Conservation (phyloP, 2,329 filamentous ascomycete species). For the Chaetomium globosum region DNA sequence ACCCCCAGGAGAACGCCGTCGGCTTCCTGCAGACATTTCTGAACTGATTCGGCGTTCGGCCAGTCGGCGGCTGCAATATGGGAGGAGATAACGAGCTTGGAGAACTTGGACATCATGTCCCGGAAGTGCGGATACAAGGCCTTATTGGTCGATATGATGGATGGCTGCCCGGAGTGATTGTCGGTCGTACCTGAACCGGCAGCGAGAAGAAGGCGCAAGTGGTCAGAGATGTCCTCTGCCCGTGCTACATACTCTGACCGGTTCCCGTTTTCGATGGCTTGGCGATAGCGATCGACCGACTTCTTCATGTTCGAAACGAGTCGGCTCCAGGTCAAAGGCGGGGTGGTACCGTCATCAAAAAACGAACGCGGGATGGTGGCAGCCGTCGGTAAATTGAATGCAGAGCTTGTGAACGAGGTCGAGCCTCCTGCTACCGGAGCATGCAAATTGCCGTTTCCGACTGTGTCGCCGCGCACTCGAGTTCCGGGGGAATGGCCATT, state of each 20-base stretch:
- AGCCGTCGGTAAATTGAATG: slow-evolving; percentile 60
- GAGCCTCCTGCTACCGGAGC: slow-evolving; percentile 60
- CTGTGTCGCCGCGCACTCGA: slow-evolving; percentile 60
- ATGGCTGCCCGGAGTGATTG: slow-evolving; percentile 97
- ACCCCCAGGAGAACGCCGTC: slow-evolving; percentile 93
- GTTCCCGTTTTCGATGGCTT: slow-evolving; percentile 80
- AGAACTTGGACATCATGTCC: slow-evolving; percentile 99
- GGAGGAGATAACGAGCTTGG: slow-evolving; percentile 96
- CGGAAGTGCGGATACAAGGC: slow-evolving; percentile 94
- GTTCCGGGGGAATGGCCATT: slow-evolving; percentile 66
- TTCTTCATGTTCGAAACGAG: slow-evolving; percentile 91
- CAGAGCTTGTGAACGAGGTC: slow-evolving; percentile 63
- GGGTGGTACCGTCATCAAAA: slow-evolving; percentile 82
- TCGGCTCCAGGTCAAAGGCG: slow-evolving; percentile 83
- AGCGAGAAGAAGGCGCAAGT: slow-evolving; percentile 87
- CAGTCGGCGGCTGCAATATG: slow-evolving; percentile 97
- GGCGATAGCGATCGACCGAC: slow-evolving; percentile 85
- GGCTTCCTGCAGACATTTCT: slow-evolving; percentile 96
- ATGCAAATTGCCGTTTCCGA: slow-evolving; percentile 52
- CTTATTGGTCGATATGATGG: slow-evolving; percentile 99
- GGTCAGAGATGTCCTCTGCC: slow-evolving; percentile 98
- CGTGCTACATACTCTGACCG: slow-evolving; percentile 88
- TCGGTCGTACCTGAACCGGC: slow-evolving; percentile 96
- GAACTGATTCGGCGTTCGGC: slow-evolving; percentile 88
- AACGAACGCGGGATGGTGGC: slow-evolving; percentile 75